Percentiles rank a stretch among this genome's conserved stretches.
Conservation (phyloP, 129 eudicot species). For the Pulicaria dysenterica region DNA sequence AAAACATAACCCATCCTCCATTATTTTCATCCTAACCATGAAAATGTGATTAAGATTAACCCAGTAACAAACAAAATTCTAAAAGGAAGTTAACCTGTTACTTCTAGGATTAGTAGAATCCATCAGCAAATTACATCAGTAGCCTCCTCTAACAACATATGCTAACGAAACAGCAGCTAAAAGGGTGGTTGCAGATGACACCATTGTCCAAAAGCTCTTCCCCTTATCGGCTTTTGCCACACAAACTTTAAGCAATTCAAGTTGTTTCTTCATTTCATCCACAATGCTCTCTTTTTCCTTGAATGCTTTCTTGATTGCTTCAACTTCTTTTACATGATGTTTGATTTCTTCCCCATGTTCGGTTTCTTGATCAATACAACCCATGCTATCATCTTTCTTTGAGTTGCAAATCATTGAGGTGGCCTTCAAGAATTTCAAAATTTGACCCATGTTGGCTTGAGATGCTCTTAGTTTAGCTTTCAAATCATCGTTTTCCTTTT, state of each 20-base stretch:
- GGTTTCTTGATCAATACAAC: slow-evolving; percentile 5
- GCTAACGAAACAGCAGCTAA: slow-evolving; percentile 65
- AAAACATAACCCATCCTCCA: no score
- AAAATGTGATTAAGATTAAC: slow-evolving; percentile 13
- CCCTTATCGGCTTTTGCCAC: slow-evolving; percentile 54
- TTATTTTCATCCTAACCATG: no score
- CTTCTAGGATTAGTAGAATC: slow-evolving; percentile 4
- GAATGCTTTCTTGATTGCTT: slow-evolving; percentile 58
- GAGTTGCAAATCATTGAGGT: slow-evolving; percentile 36
- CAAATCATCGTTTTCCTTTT: slow-evolving; percentile 36
- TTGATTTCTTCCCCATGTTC: slow-evolving; percentile 31
- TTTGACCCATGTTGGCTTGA: slow-evolving; percentile 34
- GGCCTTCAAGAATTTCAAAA: slow-evolving; percentile 49
- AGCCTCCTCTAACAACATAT: slow-evolving; percentile 43
- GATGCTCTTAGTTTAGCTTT: slow-evolving; percentile 44
- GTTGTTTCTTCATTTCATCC: slow-evolving; percentile 53
- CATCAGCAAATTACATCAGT: not conserved
- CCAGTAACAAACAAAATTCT: slow-evolving; percentile 23
- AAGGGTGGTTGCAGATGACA: slow-evolving; percentile 70
- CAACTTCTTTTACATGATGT: slow-evolving; percentile 42
- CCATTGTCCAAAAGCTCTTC: slow-evolving; percentile 68
- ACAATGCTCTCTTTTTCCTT: slow-evolving; percentile 41
- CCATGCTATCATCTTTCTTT: slow-evolving; percentile 27
- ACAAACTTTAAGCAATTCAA: slow-evolving; percentile 47
- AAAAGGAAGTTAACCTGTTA: slow-evolving; percentile 33